phyloP scores from a whole-genome alignment of 345 rosid species.

The Aquilaria yunnanensis region DNA sequence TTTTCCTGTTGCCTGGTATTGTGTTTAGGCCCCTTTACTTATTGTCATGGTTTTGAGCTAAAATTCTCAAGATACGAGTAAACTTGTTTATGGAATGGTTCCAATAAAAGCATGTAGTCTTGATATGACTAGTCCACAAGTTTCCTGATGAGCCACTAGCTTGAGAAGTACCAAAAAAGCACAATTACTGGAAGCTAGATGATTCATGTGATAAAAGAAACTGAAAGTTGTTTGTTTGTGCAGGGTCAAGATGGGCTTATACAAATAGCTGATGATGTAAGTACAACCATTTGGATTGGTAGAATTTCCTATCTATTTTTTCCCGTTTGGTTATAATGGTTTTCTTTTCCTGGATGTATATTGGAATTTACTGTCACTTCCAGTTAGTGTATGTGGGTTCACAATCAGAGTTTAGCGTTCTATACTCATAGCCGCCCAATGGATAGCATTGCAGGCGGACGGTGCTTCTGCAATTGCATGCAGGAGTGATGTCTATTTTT shows the following conservation, averaged over 20 bases:
- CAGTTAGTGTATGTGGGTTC: not conserved
- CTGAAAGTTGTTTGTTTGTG: conserved; percentile 26
- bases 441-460: no score
- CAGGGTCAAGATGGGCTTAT: conserved; percentile 70
- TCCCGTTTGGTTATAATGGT: not conserved
- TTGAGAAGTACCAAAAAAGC: not conserved
- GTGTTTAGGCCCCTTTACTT: no score
- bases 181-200: not conserved
- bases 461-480: no score
- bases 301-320: not conserved
- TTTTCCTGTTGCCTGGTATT: no score
- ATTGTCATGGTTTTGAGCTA: no score
- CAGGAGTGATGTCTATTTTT: no score
- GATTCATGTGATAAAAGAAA: not conserved
- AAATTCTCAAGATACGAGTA: no score
- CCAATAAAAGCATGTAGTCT: not conserved
- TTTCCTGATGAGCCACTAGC: not conserved
- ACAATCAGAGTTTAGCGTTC: no score
- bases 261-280: conserved; percentile 95
- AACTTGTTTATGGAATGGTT: no score
- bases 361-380: not conserved
- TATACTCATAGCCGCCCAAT: no score
- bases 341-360: not conserved
- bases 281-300: conserved; percentile 13
- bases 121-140: no score